These are phyloP conservation scores for Aspergillus intermedius DNA, from an alignment of 2,329 filamentous ascomycete species.

Conservation along the genomic window DNA sequence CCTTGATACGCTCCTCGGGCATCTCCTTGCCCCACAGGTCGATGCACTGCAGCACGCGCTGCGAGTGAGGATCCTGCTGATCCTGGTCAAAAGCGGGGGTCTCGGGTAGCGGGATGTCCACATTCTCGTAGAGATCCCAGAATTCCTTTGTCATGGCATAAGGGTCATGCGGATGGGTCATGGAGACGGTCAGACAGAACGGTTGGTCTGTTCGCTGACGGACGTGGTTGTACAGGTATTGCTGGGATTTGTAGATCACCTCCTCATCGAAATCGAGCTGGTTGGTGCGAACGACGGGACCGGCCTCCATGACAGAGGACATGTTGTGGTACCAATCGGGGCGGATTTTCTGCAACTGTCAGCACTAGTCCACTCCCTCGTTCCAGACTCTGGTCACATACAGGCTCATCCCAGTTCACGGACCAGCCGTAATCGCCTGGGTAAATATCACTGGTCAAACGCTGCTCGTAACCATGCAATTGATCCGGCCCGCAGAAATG, in stretches of 20 bases:
- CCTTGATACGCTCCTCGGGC: constrained; percentile 76
- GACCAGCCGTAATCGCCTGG: constrained; percentile 91
- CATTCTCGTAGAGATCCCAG: constrained; percentile 85
- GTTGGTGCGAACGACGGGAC: constrained; percentile 82
- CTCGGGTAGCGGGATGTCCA: constrained; percentile 78
- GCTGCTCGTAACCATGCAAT: constrained; percentile 86
- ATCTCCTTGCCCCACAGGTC: constrained; percentile 81
- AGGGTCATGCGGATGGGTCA: constrained; percentile 91
- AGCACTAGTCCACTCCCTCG: background rate
- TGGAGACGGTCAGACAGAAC: constrained; percentile 83
- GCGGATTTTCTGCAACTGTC: constrained; percentile 42
- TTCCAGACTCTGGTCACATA: constrained; percentile 16
- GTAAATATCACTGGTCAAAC: constrained; percentile 92
- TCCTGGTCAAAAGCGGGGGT: constrained; percentile 66
- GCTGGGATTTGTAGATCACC: constrained; percentile 83
- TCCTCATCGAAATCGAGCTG: constrained; percentile 95
- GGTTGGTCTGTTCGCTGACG: constrained; percentile 71
- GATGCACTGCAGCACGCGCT: constrained; percentile 77
- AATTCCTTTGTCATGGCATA: constrained; percentile 92
- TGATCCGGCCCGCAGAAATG: constrained; percentile 89
- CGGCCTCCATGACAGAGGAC: constrained; percentile 85
- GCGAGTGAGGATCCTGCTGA: constrained; percentile 78
- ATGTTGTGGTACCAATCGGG: constrained; percentile 97
- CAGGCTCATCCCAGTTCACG: constrained; percentile 90
- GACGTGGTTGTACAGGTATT: constrained; percentile 86